Base-by-base conservation (phyloP, 345 rosid species). In the Excoecaria cochinchinensis region DNA sequence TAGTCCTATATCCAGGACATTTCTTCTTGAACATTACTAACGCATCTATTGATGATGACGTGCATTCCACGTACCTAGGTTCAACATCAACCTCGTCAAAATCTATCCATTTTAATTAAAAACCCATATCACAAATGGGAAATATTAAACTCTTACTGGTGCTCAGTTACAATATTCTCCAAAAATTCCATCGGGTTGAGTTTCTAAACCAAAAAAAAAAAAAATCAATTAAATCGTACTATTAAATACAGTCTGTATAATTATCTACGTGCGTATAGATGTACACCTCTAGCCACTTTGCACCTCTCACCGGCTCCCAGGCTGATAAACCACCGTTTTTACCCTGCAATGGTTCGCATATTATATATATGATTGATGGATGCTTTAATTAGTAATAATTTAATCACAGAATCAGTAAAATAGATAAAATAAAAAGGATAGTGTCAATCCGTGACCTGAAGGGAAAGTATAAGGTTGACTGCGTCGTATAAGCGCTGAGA, bases 281-380 rank as follows among this genome's bases (percentile, higher is more conserved):
- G 13, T 4, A 76, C 76, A 87, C 92, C 80, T 90, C 90, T 60
- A 89, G 63, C 92, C 90, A 87, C 5, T 74, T 58, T 48, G 69
- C 56, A 47, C 88, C 91, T 50, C 86, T 75, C 67, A 72, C 85
- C 11, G 95, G 93, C 75, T 89, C 91, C 95, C 95, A 89, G 0
- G 81, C 86, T 19, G 92, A 4, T 19, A 84, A 40, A 47, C 96
- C 96, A 15, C 93, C 96, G 40, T 79, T 83, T 76, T 82, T 69
- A 69, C 86, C 80, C 93, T 91, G 84, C 61, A 77, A 25, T 42
- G 15, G 2, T 15, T 39, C n/a, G 6, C n/a, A 40, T 31, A 31
- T 31, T 31, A 31, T 31, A 31, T 31, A 31, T 38, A 31, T 56
- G 8, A 51, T 51, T 51, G 0, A 51, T 51, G 19, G 17, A 55